Conservation (phyloP, 2,329 filamentous ascomycete genomes). For the Aspergillus melleus region DNA sequence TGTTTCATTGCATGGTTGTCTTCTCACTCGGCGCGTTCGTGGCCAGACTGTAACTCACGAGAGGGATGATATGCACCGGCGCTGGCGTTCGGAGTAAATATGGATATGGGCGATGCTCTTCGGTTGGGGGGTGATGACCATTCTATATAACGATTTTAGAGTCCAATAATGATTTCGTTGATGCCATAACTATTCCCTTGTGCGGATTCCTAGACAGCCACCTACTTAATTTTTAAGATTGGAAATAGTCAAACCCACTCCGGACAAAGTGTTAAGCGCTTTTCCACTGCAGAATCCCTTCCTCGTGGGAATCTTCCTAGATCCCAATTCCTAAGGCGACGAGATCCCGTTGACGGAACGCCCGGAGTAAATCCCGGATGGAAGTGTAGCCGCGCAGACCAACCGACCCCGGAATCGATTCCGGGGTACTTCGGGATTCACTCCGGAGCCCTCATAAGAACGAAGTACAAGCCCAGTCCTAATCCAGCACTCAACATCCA, state of each 20-base stretch:
- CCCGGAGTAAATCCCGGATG: not conserved
- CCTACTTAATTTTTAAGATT: no score
- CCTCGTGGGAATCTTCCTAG: no score
- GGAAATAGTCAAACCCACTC: no score
- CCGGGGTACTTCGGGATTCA: constrained; percentile 14
- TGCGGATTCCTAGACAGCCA: no score
- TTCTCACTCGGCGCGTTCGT: constrained; percentile 6
- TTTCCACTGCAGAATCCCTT: not conserved
- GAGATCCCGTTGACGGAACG: no score
- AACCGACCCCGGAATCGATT: constrained; percentile 14
- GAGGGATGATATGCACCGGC: constrained; percentile 30
- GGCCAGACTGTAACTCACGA: constrained; percentile 13
- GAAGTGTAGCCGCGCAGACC: not conserved
- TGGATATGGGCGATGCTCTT: constrained; percentile 16
- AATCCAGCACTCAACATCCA: not conserved
- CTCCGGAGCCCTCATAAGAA: constrained; percentile 17
- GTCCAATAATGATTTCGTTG: not conserved
- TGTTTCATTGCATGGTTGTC: constrained; percentile 5
- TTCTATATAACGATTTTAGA: constrained; percentile 39
- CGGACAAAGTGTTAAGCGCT: no score
- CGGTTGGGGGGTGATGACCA: constrained; percentile 21
- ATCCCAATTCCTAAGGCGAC: no score
- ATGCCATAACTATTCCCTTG: not conserved
- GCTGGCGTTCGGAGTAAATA: constrained; percentile 33
- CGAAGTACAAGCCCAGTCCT: not conserved